phyloP scores from a whole-genome alignment of 2,329 filamentous ascomycete genomes.

The Phoma sp. region DNA sequence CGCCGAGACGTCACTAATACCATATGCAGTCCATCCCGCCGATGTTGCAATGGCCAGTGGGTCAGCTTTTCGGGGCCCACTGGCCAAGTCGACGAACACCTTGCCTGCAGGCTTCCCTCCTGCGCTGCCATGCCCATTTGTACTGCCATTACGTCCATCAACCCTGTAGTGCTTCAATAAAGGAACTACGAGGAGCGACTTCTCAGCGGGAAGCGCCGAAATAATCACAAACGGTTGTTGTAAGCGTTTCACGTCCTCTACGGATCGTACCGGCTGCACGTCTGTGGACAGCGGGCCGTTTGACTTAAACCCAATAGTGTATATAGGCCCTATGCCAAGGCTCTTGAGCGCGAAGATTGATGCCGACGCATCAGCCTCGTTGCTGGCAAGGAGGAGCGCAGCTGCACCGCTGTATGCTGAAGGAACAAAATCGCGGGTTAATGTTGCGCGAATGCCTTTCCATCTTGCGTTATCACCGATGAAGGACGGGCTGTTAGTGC shows the following conservation, averaged over 20 bases:
- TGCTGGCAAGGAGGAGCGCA: slow-evolving; percentile 76
- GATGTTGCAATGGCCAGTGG: slow-evolving; percentile 73
- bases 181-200: slow-evolving; percentile 79
- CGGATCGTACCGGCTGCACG: slow-evolving; percentile 69
- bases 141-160: slow-evolving; percentile 51
- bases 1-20: slow-evolving; percentile 78
- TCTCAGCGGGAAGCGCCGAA: slow-evolving; percentile 79
- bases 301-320: slow-evolving; percentile 79
- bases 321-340: slow-evolving; percentile 78
- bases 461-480: slow-evolving; percentile 84
- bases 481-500: slow-evolving; percentile 55
- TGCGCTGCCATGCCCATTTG: slow-evolving; percentile 24
- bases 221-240: slow-evolving; percentile 83
- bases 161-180: slow-evolving; percentile 74
- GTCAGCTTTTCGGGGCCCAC: slow-evolving; percentile 70
- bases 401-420: slow-evolving; percentile 80
- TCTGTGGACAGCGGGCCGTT: slow-evolving; percentile 67
- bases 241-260: slow-evolving; percentile 82
- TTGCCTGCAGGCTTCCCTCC: slow-evolving; percentile 56
- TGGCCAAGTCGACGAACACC: slow-evolving; percentile 82
- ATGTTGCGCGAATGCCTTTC: slow-evolving; percentile 83
- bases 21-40: slow-evolving; percentile 81
- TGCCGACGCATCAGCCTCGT: slow-evolving; percentile 77
- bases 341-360: slow-evolving; percentile 80
- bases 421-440: slow-evolving; percentile 82